Evolutionary conservation across 2,329 filamentous ascomycete genomes (phyloP).

Genomic region (Xylaria sp.): DNA sequence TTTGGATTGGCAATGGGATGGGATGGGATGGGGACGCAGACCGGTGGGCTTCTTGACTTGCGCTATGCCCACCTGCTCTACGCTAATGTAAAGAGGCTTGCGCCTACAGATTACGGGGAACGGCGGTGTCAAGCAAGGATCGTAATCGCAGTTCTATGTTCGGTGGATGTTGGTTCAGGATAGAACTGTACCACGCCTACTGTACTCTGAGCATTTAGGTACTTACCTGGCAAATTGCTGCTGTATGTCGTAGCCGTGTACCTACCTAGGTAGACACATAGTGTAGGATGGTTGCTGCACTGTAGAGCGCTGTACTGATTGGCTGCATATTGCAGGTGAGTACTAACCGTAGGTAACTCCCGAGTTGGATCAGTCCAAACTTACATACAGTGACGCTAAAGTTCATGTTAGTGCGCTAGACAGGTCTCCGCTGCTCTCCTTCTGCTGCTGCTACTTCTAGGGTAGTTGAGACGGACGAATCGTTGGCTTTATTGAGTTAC

Average conservation of each 20-base stretch:
- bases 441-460: not conserved
- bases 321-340: not conserved
- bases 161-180: not conserved
- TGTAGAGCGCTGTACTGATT: not conserved
- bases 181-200: not conserved
- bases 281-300: not conserved
- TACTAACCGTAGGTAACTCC: not conserved
- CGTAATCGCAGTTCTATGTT: not conserved
- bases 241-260: not conserved
- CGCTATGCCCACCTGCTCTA: not conserved
- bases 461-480: conserved; percentile 13
- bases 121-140: conserved; percentile 1
- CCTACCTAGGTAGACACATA: not conserved
- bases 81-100: not conserved
- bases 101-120: not conserved
- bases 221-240: too few species aligned
- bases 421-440: not conserved
- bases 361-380: not conserved
- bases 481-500: not conserved
- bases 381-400: conserved; percentile 16
- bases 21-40: not conserved
- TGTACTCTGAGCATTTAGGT: too few species aligned
- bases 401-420: not conserved
- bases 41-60: not conserved
- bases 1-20: not conserved